These are phyloP conservation scores for Coleophoma cylindrospora DNA, from an alignment of 2,329 filamentous ascomycete genomes.

Conservation along the genomic window DNA sequence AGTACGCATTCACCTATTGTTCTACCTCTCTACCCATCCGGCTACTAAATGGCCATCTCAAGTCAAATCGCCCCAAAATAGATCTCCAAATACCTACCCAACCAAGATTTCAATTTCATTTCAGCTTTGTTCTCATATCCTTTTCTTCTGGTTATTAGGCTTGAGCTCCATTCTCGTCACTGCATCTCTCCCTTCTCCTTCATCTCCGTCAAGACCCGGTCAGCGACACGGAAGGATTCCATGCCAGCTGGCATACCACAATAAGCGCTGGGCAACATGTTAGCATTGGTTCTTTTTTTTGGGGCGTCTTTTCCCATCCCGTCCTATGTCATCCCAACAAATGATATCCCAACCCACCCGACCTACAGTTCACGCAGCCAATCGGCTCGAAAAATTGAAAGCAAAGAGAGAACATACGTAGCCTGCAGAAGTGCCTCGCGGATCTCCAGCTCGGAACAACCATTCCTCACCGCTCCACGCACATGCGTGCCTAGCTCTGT, in stretches of 20 bases:
- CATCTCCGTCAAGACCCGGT: conserved; percentile 24
- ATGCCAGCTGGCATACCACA: conserved; percentile 24
- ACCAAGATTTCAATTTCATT: too few relatives aligned
- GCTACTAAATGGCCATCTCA: too few relatives aligned
- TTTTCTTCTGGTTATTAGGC: too few relatives aligned
- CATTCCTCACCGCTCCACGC: conserved; percentile 24
- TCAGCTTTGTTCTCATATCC: too few relatives aligned
- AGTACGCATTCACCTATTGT: too few relatives aligned
- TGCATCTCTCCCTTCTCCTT: conserved; percentile 20
- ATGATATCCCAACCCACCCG: background rate
- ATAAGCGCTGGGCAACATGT: conserved; percentile 16
- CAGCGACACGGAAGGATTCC: conserved; percentile 23
- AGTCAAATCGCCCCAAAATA: too few relatives aligned
- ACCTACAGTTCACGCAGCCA: background rate
- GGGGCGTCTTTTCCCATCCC: background rate
- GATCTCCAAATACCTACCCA: too few relatives aligned
- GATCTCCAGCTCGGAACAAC: conserved; percentile 22
- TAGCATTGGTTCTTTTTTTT: background rate
- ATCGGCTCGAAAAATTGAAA: background rate
- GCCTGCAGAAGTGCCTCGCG: conserved; percentile 23
- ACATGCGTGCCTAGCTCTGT: conserved; percentile 25
- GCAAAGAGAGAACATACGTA: conserved; percentile 13
- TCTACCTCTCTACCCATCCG: too few relatives aligned
- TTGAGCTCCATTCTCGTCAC: too few relatives aligned
- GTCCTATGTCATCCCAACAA: background rate